These are phyloP conservation scores for Selaginella tamariscina DNA, from an alignment of 75 land plant genomes.

Conservation along the genomic window DNA sequence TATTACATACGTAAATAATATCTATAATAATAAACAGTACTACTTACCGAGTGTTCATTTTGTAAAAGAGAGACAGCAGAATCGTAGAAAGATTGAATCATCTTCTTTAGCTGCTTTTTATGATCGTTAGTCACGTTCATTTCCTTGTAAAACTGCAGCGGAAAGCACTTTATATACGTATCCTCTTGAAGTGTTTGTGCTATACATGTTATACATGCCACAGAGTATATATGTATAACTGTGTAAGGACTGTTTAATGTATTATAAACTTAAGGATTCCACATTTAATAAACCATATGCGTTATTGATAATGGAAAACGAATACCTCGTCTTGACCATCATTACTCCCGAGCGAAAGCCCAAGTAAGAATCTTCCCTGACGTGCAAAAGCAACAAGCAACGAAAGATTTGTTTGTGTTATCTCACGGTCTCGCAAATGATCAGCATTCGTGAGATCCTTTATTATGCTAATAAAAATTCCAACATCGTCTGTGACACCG, in stretches of 20 bases:
- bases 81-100: constrained; percentile 65
- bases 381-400: constrained; percentile 88
- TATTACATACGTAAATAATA: not conserved
- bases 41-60: constrained; percentile 75
- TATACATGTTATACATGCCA: too few relatives aligned
- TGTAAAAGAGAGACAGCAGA: constrained; percentile 68
- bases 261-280: too few relatives aligned
- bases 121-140: constrained; percentile 77
- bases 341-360: constrained; percentile 56
- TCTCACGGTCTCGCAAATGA: constrained; percentile 70
- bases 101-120: constrained; percentile 63
- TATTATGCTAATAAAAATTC: constrained; percentile 61
- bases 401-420: constrained; percentile 78
- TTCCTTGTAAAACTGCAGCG: constrained; percentile 65
- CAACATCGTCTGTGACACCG: constrained; percentile 76
- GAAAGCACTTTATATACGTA: not conserved
- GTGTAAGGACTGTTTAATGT: too few relatives aligned
- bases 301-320: not conserved
- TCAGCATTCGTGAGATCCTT: constrained; percentile 78
- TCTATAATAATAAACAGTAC: not conserved
- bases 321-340: constrained; percentile 73
- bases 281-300: not conserved
- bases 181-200: not conserved
- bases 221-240: too few relatives aligned
- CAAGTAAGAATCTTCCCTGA: constrained; percentile 79